Evolutionary conservation across 371 early-diverging fungal species (phyloP), one percentile per base, ranked within the genome.

Genomic region (Rozella allomycis): DNA sequence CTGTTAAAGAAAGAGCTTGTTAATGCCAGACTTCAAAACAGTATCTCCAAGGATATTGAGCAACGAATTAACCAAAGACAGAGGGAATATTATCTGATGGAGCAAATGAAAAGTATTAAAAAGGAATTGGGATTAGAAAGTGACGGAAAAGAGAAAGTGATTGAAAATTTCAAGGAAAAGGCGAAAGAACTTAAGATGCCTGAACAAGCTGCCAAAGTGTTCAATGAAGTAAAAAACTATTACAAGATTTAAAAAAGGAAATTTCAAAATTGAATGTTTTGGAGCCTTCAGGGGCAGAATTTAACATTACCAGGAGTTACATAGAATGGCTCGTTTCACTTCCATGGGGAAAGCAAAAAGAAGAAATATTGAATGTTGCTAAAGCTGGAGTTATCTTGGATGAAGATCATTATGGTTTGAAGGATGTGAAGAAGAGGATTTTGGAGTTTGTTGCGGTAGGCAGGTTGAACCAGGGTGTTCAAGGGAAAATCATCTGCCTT

Each of bases 401-500:
- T 50, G 84, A 87, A 51, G 93, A 94, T 46, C 96, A 94, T 47
- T 91, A 88, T 44, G 96, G 96, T n/a, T 48, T 94, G 33, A 75
- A 88, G 50, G 96, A 94, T 49, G 90, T 94, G 35, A 94, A 94
- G 66, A 87, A 91, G 41, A 68, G 96, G 13, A 91, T 94, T 42
- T 53, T 94, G 32, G 96, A 94, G 51, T 91, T 91, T 40, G 82
- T 94, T 47, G 96, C 96, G 6, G 90, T 90, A n/a, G 84, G 88
- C 11, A 84, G 84, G 44, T 58, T 91, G 31, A 58, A 85, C 20
- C 85, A 85, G 4, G 74, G 85, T 1, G 87, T 88, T 9, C 80
- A 87, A 51, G 91, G 91, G 31, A 90, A 94, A 55, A 88, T 94
- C 28, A 60, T 94, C 23, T 86, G 88, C 52, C 58, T 94, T 37